Base-by-base conservation (phyloP, 2,329 filamentous ascomycete genomes). In the Stylonectria norvegica region DNA sequence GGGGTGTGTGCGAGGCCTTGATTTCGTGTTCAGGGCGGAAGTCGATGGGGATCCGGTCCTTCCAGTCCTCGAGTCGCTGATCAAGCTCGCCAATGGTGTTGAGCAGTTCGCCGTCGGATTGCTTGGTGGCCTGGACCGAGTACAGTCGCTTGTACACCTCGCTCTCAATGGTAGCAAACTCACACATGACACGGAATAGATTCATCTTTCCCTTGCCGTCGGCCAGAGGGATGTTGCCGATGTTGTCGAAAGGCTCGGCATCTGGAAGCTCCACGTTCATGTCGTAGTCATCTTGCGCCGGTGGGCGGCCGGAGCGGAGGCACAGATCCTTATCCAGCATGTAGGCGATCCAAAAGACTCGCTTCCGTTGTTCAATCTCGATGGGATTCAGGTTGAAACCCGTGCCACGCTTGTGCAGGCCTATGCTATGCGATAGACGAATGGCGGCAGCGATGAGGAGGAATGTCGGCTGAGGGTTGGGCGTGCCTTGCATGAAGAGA, bases 21-120 rank as follows among this genome's bases (percentile, higher is more conserved):
- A 98, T 97, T 64, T 96, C 90, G 61, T 96, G 83, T 64, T 97
- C 93, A 1, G 93, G 93, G n/a, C 93, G 81, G 68, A 96, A 97
- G 58, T 97, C 93, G 42, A 95, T 77, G 2, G 93, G 91, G 38
- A 98, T 97, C 36, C 77, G 81, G 59, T 97, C 90, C 70, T 97
- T 97, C 93, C 93, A 98, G 38, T 89, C 84, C 62, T 98, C 93
- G 4, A 98, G 54, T 56, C 89, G 81, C 57, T 81, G 83, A 61
- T 98, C 93, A 8, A 98, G 78, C 59, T 97, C 90, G 33, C 93
- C 90, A 53, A 98, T 98, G 1, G 89, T 95, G 60, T 95, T 95
- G 33, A 98, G 75, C 7, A 97, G 73, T 63, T 96, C 91, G 17
- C 91, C 93, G 52, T 95, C 89, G 1, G 89, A 88, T 60, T 96